phyloP scores from a whole-genome alignment of 108 stramenopile species.

The Fistulifera solaris region DNA sequence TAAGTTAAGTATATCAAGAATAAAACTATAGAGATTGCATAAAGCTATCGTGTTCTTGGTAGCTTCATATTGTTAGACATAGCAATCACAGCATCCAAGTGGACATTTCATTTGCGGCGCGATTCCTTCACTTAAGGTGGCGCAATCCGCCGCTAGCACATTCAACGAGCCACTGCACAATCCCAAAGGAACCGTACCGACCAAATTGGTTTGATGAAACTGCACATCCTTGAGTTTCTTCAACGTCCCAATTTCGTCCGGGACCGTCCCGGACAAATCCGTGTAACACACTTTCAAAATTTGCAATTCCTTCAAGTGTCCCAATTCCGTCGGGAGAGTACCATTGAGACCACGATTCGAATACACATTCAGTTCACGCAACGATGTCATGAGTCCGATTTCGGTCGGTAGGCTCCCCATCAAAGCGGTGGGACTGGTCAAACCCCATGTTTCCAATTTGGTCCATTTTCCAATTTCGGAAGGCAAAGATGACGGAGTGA shows the following conservation, averaged over 20 bases:
- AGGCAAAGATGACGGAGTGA: slow-evolving; percentile 17
- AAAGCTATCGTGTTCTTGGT: too few relatives aligned
- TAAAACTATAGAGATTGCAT: too few relatives aligned
- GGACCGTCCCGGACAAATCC: slow-evolving; percentile 19
- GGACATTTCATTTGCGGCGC: too few relatives aligned
- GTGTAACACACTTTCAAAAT: slow-evolving; percentile 23
- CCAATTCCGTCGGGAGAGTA: slow-evolving; percentile 27
- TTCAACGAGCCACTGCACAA: slow-evolving; percentile 12
- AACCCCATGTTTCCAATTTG: slow-evolving; percentile 31
- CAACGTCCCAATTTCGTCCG: slow-evolving; percentile 23
- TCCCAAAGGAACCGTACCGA: slow-evolving; percentile 32
- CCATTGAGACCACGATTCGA: slow-evolving; percentile 25
- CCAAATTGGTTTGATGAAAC: slow-evolving; percentile 18
- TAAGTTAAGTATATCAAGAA: too few relatives aligned
- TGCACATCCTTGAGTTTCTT: slow-evolving; percentile 15
- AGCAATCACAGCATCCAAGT: too few relatives aligned
- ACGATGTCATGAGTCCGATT: slow-evolving; percentile 37
- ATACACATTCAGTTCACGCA: slow-evolving; percentile 29
- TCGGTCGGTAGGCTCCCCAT: slow-evolving; percentile 47
- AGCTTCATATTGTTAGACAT: too few relatives aligned
- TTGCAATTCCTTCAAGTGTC: slow-evolving; percentile 15
- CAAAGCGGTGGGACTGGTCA: slow-evolving; percentile 13
- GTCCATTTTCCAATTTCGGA: slow-evolving; percentile 50
- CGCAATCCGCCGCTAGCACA: too few relatives aligned
- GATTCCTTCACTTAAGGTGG: too few relatives aligned